Evolutionary conservation across 2,329 filamentous ascomycete genomes (phyloP).

Genomic region (Aspergillus awamori): DNA sequence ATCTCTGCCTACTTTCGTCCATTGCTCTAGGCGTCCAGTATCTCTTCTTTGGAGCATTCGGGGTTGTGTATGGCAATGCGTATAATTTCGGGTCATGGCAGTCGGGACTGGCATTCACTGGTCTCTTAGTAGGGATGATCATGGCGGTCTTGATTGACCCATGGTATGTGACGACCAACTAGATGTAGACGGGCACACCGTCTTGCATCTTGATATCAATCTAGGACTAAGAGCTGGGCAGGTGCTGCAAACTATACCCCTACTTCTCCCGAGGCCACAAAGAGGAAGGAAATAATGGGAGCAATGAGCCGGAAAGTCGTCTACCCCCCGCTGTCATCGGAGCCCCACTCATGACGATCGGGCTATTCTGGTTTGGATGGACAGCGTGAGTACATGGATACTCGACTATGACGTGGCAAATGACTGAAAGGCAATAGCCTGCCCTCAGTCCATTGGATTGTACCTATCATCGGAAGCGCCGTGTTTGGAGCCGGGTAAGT

Average conservation of each 20-base stretch:
- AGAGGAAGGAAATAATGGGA: background rate
- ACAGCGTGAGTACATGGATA: constrained; percentile 61
- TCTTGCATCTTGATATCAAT: background rate
- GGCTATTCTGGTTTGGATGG: constrained; percentile 86
- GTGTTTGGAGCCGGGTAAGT: constrained; percentile 70
- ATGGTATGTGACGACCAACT: background rate
- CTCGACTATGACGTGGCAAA: background rate
- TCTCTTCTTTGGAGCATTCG: constrained; percentile 84
- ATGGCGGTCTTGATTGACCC: constrained; percentile 39
- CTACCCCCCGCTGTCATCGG: constrained; percentile 72
- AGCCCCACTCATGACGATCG: constrained; percentile 71
- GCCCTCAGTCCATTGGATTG: constrained; percentile 67
- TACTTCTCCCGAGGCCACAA: background rate
- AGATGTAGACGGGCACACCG: too few species aligned
- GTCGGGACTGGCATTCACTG: constrained; percentile 71
- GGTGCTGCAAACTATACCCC: constrained; percentile 1
- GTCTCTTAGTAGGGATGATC: constrained; percentile 45
- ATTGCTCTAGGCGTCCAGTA: constrained; percentile 81
- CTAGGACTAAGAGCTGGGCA: background rate
- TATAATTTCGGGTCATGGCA: constrained; percentile 78
- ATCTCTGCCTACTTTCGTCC: constrained; percentile 76
- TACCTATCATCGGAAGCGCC: constrained; percentile 69
- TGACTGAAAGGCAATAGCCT: background rate
- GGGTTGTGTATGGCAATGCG: constrained; percentile 70
- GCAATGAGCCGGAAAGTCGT: constrained; percentile 72